Evolutionary conservation across 345 rosid species (phyloP), one percentile per base, ranked within the genome.

Genomic region (Mercurialis annua): DNA sequence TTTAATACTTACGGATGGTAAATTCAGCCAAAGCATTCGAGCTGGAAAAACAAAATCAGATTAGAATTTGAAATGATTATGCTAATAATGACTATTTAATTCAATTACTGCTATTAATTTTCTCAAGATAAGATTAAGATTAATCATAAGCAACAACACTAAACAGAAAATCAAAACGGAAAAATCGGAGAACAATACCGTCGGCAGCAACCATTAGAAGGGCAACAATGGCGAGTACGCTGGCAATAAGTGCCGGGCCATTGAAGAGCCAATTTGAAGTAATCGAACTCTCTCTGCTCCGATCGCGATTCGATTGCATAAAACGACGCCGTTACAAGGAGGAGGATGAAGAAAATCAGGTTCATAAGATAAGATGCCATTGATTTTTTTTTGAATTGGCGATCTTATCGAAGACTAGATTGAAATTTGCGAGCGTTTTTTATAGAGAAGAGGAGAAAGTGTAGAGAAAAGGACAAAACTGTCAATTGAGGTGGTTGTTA

Each of bases 221-320:
- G 68, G 84, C 98, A 92, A 71, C 98, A 92, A 73, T 83, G 84
- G 81, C 85, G 83, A 71, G 96, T 85, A 21, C 77, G 73, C 38
- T 67, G 88, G 76, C 98, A 92, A 64, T 54, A 67, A 31, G 98
- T 88, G 76, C 87, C 95, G 3, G 98, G 96, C 98, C 98, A 92
- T 58, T 85, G 93, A 17, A 92, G 75, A 59, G 93, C 59, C 69
- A 92, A 81, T 59, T 78, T 86, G 78, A 90, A 92, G 83, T 92
- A 92, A 77, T 92, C 98, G 69, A 92, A 92, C 83, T 92, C 98
- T 26, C 97, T 85, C 86, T 70, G 88, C 26, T 26, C 79, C n/a
- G 47, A 52, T 38, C 29, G 34, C 0, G 63, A 80, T 26, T 65
- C 57, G 1, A 68, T 58, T 64, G 56, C 8, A 27, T 26, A 36